Percentiles rank a stretch among this genome's conserved stretches.
These are phyloP conservation scores for Ganoderma sinense DNA, from an alignment of 1,284 basidiomycete species.

Conservation along the genomic window DNA sequence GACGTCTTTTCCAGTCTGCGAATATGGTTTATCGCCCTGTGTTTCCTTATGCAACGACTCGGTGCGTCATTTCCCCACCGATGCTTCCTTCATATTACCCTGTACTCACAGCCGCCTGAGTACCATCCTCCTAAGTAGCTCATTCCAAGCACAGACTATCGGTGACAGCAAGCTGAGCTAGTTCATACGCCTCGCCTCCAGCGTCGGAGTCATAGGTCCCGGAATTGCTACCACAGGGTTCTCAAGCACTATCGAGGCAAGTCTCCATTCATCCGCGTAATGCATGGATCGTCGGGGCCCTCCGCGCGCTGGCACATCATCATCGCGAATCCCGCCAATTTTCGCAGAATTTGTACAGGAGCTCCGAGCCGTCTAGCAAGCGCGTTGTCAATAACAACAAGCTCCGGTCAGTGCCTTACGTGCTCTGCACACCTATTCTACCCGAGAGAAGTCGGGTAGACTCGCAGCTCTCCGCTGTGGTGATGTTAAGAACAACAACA, in stretches of 20 bases:
- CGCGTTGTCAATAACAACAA: background rate
- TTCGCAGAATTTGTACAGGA: background rate
- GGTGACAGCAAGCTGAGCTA: background rate
- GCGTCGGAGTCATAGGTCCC: background rate
- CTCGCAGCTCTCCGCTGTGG: background rate
- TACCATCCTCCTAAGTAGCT: background rate
- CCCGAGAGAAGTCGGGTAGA: background rate
- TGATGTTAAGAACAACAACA: background rate
- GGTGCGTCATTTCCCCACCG: background rate
- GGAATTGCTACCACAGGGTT: background rate
- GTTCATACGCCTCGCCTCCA: background rate
- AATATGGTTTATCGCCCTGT: background rate
- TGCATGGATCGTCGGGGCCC: background rate
- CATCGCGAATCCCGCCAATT: background rate
- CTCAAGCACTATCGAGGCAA: background rate
- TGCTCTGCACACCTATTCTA: background rate
- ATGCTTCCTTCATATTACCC: background rate
- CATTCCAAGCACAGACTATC: background rate
- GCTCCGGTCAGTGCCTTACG: background rate
- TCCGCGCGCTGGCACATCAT: background rate
- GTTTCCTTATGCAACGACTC: constrained; percentile 2
- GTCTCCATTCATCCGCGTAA: background rate
- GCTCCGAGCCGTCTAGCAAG: background rate
- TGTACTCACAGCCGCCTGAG: background rate
- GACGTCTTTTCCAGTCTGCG: background rate